Evolutionary conservation across 495 filamentous ascomycete species (phyloP).

Genomic region (Tuber borchii): DNA sequence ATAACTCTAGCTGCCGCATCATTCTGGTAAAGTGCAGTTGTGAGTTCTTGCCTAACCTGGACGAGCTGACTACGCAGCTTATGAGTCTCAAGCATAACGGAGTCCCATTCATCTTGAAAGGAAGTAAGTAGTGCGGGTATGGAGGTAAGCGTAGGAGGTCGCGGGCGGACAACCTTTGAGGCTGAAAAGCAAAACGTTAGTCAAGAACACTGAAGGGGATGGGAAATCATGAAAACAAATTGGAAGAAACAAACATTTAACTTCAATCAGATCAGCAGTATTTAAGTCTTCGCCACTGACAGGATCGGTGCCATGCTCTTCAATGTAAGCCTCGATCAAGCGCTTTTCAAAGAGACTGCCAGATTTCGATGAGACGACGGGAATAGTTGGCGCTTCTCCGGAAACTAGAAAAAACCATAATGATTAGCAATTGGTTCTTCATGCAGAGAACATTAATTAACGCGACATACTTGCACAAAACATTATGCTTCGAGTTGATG

Average conservation of each 20-base stretch:
- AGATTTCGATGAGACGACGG: constrained; percentile 89
- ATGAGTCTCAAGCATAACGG: constrained; percentile 81
- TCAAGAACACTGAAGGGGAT: neutral
- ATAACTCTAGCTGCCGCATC: constrained; percentile 93
- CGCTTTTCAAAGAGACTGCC: constrained; percentile 94
- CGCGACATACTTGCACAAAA: constrained; percentile 65
- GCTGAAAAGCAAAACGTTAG: constrained; percentile 42
- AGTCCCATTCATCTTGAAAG: constrained; percentile 99
- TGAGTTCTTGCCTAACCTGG: constrained; percentile 86
- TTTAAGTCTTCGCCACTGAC: constrained; percentile 85
- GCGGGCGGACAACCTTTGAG: constrained; percentile 70
- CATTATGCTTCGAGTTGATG: constrained; percentile 49
- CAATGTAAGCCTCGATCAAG: constrained; percentile 87
- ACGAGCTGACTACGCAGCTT: constrained; percentile 78
- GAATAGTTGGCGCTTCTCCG: constrained; percentile 90
- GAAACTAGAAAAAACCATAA: constrained; percentile 59
- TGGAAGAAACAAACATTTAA: constrained; percentile 51
- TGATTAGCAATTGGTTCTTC: constrained; percentile 31
- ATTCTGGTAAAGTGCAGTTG: constrained; percentile 87
- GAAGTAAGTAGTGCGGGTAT: constrained; percentile 91
- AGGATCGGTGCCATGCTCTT: constrained; percentile 89
- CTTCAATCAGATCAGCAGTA: constrained; percentile 74
- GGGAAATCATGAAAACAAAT: neutral
- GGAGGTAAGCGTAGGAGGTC: constrained; percentile 90
- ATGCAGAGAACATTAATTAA: neutral